Percentiles rank a stretch among this genome's conserved stretches.
These are phyloP conservation scores for Trifolium subterraneum DNA, from an alignment of 306 rosid species.

Conservation along the genomic window DNA sequence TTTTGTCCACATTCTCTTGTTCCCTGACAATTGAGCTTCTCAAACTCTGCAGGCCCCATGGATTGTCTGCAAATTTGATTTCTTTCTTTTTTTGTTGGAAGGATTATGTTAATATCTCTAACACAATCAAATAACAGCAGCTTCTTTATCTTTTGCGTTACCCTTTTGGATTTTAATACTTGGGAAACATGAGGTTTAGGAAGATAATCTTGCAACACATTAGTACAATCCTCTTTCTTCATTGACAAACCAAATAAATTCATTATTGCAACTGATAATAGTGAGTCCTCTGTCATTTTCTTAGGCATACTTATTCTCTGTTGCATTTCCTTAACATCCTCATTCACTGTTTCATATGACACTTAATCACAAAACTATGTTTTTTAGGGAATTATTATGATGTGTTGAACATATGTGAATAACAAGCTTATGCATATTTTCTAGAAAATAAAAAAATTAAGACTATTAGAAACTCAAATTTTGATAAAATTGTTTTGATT, in stretches of 20 bases:
- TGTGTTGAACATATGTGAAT: not conserved
- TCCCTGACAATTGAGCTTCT: constrained; percentile 51
- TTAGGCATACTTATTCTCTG: constrained; percentile 40
- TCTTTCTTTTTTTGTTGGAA: constrained; percentile 44
- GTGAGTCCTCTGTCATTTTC: constrained; percentile 48
- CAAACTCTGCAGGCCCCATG: constrained; percentile 54
- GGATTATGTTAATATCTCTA: constrained; percentile 54
- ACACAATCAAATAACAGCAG: constrained; percentile 63
- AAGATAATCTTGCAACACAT: constrained; percentile 43
- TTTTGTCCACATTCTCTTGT: constrained; percentile 47
- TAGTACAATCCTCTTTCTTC: constrained; percentile 33
- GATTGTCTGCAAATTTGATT: constrained; percentile 33
- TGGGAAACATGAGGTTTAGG: constrained; percentile 42
- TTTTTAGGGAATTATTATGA: too few species aligned
- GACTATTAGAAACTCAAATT: too few species aligned
- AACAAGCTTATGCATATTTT: too few species aligned
- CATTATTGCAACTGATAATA: constrained; percentile 56
- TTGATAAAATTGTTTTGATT: too few species aligned
- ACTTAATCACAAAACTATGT: too few species aligned
- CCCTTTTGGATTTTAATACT: constrained; percentile 53
- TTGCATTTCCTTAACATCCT: constrained; percentile 31
- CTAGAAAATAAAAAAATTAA: not conserved
- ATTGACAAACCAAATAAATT: constrained; percentile 47
- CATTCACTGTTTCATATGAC: constrained; percentile 41
- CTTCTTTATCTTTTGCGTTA: constrained; percentile 62